A percentile compares a stretch with the other conserved stretches of the same genome.
phyloP scores from a whole-genome alignment of 2,329 filamentous ascomycete genomes.

The Xylaria hypoxylon region DNA sequence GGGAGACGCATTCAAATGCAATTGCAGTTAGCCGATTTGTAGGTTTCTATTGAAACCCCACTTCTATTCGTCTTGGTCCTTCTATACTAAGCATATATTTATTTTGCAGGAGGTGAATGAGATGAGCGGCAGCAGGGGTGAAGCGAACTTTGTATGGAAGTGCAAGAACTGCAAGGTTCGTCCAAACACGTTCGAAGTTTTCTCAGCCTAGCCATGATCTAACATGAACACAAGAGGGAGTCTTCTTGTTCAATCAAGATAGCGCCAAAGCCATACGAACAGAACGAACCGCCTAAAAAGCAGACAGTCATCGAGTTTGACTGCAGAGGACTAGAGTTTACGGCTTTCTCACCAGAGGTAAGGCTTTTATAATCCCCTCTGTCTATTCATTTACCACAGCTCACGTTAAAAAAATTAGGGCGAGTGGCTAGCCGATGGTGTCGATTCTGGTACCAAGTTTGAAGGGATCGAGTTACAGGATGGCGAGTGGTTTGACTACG shows the following conservation, averaged over 20 bases:
- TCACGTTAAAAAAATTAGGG: slow-evolving; percentile 65
- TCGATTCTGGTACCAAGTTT: slow-evolving; percentile 86
- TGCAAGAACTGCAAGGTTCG: slow-evolving; percentile 96
- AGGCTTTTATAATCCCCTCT: slow-evolving; percentile 29
- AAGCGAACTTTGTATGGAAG: slow-evolving; percentile 99
- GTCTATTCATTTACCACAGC: neutral
- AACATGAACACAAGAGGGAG: slow-evolving; percentile 69
- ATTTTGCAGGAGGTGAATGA: slow-evolving; percentile 82
- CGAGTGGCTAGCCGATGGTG: slow-evolving; percentile 86
- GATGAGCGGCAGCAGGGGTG: slow-evolving; percentile 90
- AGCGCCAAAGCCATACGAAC: slow-evolving; percentile 77
- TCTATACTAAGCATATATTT: slow-evolving; percentile 32
- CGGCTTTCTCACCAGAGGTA: slow-evolving; percentile 90
- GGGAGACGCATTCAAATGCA: slow-evolving; percentile 88
- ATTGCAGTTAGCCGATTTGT: slow-evolving; percentile 91
- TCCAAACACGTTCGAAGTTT: slow-evolving; percentile 15
- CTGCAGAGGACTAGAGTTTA: slow-evolving; percentile 92
- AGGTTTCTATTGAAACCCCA: slow-evolving; percentile 51
- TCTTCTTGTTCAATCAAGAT: slow-evolving; percentile 87
- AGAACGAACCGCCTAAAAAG: slow-evolving; percentile 76
- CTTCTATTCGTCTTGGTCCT: neutral
- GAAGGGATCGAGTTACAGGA: slow-evolving; percentile 82
- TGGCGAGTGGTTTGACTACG: slow-evolving; percentile 98
- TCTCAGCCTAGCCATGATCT: slow-evolving; percentile 9
- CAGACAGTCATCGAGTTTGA: slow-evolving; percentile 91